Conservation (phyloP, 805 yeast genomes). For the Candida methanosorbosa region DNA sequence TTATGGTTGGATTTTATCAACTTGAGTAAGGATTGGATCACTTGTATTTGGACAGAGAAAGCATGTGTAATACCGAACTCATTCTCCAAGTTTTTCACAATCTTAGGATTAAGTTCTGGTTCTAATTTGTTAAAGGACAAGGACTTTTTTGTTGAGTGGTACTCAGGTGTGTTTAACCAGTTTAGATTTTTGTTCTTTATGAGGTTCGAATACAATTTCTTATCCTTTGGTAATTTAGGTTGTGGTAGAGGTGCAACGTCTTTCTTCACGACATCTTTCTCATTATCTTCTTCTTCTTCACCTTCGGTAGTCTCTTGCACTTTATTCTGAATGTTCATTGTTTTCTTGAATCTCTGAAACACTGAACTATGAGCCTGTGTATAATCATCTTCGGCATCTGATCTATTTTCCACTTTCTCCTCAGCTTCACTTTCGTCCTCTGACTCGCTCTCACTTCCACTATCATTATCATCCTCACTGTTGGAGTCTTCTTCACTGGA, state of each 20-base stretch:
- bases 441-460: constrained; percentile 4
- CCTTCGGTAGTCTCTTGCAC: constrained; percentile 6
- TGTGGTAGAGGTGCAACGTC: constrained; percentile 76
- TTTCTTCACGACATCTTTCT: constrained; percentile 23
- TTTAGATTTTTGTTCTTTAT: constrained; percentile 30
- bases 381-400: constrained; percentile 2
- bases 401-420: constrained; percentile 7
- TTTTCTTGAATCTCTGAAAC: constrained; percentile 42
- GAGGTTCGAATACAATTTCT: constrained; percentile 25
- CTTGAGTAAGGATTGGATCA: constrained; percentile 43
- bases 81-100: constrained; percentile 36
- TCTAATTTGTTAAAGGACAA: constrained; percentile 41
- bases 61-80: constrained; percentile 43
- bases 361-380: constrained; percentile 39
- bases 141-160: constrained; percentile 37
- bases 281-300: constrained; percentile 12
- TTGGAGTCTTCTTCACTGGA: constrained; percentile 25
- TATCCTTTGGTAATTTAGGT: constrained; percentile 58
- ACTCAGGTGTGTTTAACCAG: constrained; percentile 65
- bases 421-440: constrained; percentile 9
- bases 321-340: constrained; percentile 19
- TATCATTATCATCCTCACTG: background rate
- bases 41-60: constrained; percentile 70
- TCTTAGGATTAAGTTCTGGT: constrained; percentile 30
- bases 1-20: constrained; percentile 30